Conservation (phyloP, 1,139 yeast genomes). For the Sugiyamaella novakii region DNA sequence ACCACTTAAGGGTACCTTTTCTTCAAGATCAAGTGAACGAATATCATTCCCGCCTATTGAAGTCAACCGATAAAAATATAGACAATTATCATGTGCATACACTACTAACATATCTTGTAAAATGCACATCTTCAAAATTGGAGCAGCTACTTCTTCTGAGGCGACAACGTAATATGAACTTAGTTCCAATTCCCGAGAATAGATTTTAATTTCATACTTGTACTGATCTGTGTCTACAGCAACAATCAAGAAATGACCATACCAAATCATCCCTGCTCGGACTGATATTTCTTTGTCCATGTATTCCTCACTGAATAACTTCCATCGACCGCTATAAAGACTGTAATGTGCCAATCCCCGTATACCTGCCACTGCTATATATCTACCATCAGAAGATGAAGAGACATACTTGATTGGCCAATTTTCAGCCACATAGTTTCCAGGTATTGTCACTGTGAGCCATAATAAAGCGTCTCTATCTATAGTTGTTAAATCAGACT, state of each 20-base stretch:
- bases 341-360: constrained; percentile 47
- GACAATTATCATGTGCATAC: constrained; percentile 39
- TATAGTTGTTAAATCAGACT: constrained; percentile 43
- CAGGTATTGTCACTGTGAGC: constrained; percentile 46
- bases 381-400: constrained; percentile 46
- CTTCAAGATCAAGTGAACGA: constrained; percentile 33
- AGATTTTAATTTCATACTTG: constrained; percentile 41
- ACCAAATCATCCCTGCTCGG: constrained; percentile 49
- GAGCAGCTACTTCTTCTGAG: constrained; percentile 34
- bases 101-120: constrained; percentile 39
- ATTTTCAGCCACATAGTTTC: constrained; percentile 44
- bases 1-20: constrained; percentile 39
- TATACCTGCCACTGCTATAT: constrained; percentile 47
- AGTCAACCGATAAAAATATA: constrained; percentile 35
- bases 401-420: constrained; percentile 47
- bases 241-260: constrained; percentile 43
- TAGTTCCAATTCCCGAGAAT: constrained; percentile 43
- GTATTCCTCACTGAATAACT: constrained; percentile 42
- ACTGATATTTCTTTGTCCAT: constrained; percentile 45
- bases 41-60: constrained; percentile 22
- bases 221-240: constrained; percentile 40
- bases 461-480: constrained; percentile 45
- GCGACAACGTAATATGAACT: constrained; percentile 36
- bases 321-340: constrained; percentile 46
- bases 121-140: constrained; percentile 38